A percentile compares a stretch with the other conserved stretches of the same genome.
Conservation (phyloP, 306 rosid genomes). For the Delonix regia region DNA sequence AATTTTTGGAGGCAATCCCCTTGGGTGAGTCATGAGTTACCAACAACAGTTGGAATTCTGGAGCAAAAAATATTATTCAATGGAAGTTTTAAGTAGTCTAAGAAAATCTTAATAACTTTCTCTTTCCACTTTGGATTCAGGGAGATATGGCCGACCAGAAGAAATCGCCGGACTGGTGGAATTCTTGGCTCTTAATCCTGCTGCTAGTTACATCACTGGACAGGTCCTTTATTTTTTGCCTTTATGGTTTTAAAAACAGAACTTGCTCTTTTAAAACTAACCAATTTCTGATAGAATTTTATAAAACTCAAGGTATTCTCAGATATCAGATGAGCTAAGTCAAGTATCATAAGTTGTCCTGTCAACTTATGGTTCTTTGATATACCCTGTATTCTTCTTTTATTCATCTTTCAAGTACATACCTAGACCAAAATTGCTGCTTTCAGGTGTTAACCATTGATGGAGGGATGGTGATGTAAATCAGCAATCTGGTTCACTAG, state of each 20-base stretch:
- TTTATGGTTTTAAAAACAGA: constrained; percentile 2
- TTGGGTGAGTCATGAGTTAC: constrained; percentile 50
- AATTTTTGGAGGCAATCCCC: constrained; percentile 64
- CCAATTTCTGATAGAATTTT: not conserved
- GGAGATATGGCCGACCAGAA: constrained; percentile 83
- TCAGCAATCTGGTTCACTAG: not conserved
- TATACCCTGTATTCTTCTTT: not conserved
- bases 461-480: constrained; percentile 85
- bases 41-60: constrained; percentile 21
- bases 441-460: constrained; percentile 75
- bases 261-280: constrained; percentile 4
- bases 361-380: not conserved
- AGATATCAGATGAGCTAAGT: not conserved
- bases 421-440: constrained; percentile 21
- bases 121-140: constrained; percentile 46
- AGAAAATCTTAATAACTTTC: not conserved
- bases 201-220: constrained; percentile 83
- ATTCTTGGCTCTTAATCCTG: constrained; percentile 83
- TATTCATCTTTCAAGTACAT: not conserved
- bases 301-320: not conserved
- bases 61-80: not conserved
- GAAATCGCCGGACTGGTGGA: constrained; percentile 94
- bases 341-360: not conserved
- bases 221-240: constrained; percentile 54
- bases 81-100: not conserved